Evolutionary conservation across 768 basidiomycete species (phyloP).

Genomic region (Scleroderma citrinum): DNA sequence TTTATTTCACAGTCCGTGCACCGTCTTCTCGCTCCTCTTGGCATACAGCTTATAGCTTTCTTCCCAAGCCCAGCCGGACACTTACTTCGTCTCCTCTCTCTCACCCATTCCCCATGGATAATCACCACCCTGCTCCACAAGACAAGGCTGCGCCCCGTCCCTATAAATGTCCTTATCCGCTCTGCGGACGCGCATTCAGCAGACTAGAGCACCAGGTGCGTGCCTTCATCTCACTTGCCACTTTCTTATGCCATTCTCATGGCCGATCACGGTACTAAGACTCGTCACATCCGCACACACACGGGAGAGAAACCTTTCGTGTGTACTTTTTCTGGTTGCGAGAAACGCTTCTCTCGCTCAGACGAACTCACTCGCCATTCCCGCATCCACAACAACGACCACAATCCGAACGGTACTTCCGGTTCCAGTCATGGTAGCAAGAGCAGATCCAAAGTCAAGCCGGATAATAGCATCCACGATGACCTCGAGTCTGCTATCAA

Average conservation of each 20-base stretch:
- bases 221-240: slow-evolving; percentile 7
- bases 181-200: slow-evolving; percentile 94
- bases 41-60: slow-evolving; percentile 1
- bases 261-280: slow-evolving; percentile 43
- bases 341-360: slow-evolving; percentile 96
- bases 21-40: slow-evolving; percentile 11
- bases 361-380: slow-evolving; percentile 97
- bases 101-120: slow-evolving; percentile 19
- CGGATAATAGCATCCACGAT: slow-evolving; percentile 19
- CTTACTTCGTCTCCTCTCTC: slow-evolving; percentile 7
- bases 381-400: slow-evolving; percentile 79
- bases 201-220: slow-evolving; percentile 91
- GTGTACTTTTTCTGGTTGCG: slow-evolving; percentile 90
- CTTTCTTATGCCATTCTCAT: slow-evolving; percentile 11
- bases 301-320: slow-evolving; percentile 97
- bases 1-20: slow-evolving; percentile 18
- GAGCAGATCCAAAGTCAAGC: slow-evolving; percentile 24
- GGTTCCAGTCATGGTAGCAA: slow-evolving; percentile 19
- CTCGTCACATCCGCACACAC: slow-evolving; percentile 95
- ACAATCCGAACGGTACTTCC: slow-evolving; percentile 15
- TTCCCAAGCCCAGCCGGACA: slow-evolving; percentile 11
- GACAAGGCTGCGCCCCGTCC: slow-evolving; percentile 57
- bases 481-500: slow-evolving; percentile 20
- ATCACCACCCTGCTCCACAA: slow-evolving; percentile 9
- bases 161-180: slow-evolving; percentile 92